phyloP scores from a whole-genome alignment of 1,284 basidiomycete species.

The Tilletia walkeri region DNA sequence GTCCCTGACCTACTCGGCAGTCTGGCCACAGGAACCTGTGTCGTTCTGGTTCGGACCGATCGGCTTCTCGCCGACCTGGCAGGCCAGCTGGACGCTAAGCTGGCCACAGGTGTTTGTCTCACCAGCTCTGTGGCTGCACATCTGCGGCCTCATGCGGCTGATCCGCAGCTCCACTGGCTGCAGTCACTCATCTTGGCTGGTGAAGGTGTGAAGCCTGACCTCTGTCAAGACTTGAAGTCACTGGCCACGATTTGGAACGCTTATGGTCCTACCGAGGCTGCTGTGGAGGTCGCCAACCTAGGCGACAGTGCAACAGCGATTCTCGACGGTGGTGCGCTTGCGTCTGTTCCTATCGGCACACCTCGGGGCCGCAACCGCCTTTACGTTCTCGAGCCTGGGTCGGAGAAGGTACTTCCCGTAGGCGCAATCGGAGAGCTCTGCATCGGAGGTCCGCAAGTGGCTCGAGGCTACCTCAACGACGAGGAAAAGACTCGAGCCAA shows the following conservation, averaged over 20 bases:
- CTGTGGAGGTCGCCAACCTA: neutral
- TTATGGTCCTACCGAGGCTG: neutral
- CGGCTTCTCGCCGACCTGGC: neutral
- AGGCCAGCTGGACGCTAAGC: neutral
- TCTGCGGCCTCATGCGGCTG: neutral
- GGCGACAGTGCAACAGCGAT: neutral
- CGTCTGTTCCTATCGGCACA: too few relatives aligned
- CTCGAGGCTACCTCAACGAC: constrained; percentile 34
- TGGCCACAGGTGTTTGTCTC: too few relatives aligned
- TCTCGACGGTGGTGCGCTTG: too few relatives aligned
- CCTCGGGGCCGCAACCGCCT: neutral
- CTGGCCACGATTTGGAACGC: neutral
- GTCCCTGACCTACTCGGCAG: neutral
- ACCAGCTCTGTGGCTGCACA: neutral
- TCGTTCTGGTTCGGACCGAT: neutral
- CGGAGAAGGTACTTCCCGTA: neutral
- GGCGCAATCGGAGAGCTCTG: constrained; percentile 48
- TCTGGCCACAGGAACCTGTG: neutral
- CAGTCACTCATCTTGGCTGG: neutral
- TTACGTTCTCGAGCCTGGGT: constrained; percentile 1
- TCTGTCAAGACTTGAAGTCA: neutral
- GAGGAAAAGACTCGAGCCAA: constrained; percentile 6
- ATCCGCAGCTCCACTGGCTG: neutral
- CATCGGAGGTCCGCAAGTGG: constrained; percentile 46
- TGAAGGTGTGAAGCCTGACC: neutral